Evolutionary conservation across 345 rosid genomes (phyloP), one percentile per base, ranked within the genome.

Genomic region (Eucalyptus decipiens): DNA sequence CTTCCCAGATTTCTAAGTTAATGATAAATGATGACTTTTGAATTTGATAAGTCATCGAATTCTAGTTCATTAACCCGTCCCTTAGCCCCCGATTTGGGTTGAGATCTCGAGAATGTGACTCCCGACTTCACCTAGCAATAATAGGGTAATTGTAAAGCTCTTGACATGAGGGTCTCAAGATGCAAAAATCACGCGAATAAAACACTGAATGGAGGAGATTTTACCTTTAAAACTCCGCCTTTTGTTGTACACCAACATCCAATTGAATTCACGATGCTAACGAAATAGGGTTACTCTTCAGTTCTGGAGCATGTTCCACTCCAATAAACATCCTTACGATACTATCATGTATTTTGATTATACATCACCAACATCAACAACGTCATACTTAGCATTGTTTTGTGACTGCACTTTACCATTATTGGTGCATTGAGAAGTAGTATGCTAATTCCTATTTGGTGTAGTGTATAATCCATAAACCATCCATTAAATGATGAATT

Each of bases 221-320:
- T 13, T 12, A 62, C 69, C 69, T 30, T 62, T 24, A 56, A 56
- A 56, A 56, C 62, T 56, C 62, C 30, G 9, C 30, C 62, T 56
- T 56, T 23, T 56, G 62, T 56, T 56, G 14, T 26, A 56, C 23
- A 65, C 21, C 19, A 18, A 67, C 6, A 67, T 15, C 80, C 21
- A 67, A 52, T 52, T 52, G 0, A 52, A 52, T 52, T 8, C 11
- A 52, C 58, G 26, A 52, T 52, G 58, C 30, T 56, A 56, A 56
- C 6, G 2, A 56, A 56, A 24, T 56, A 24, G 13, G 62, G 30
- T 56, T 2, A 0, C 62, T 56, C 62, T 23, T 56, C 30, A 10
- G 0, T 56, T 23, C 3, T 10, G 0, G 62, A 56, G 13, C 62
- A 56, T 56, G 6, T 56, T 23, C 1, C 62, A 23, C 62, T 56